Evolutionary conservation across 2,329 filamentous ascomycete species (phyloP), one percentile per base, ranked within the genome.

Genomic region (Clarireedia hainanense): DNA sequence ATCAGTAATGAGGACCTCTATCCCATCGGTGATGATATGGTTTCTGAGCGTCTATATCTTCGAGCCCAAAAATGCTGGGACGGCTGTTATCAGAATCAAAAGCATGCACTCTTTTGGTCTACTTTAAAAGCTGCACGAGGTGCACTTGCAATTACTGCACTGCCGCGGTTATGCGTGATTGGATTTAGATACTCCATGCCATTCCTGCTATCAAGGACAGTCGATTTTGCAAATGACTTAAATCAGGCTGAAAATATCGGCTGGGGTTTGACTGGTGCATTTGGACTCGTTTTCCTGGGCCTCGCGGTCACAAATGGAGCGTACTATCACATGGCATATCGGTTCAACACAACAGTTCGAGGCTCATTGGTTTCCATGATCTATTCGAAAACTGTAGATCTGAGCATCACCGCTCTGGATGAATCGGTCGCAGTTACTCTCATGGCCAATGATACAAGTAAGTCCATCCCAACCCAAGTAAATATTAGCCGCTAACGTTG

Each of bases 1-100:
- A 60, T 75, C 15, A 65, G 58, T 45, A 68, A 70, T 5, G 61
- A 64, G 27, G 70, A 74, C 55, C 55, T 74, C 23, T 71, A 70
- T 39, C 60, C 63, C 3, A 63, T 75, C 49, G 69, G 71, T 15
- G 64, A 70, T 26, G 59, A 61, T 6, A 62, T 64, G 34, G 56
- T 49, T 36, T 62, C 61, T 10, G 47, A 23, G 17, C 47, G 52
- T 10, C 47, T 65, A 10, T 40, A 58, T 20, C 5, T 23, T 6
- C 56, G 52, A 24, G 57, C 54, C n/a, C 54, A 60, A n/a, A 43
- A 42, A 24, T 9, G 43, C 2, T 65, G 64, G 64, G 49, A 50
- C n/a, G 26, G 14, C 15, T 27, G 40, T 5, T 40, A 60, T n/a
- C 57, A 61, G 20, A 51, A 23, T 6, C 15, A 26, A 7, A 36